Percentiles rank a stretch among this genome's conserved stretches.
These are phyloP conservation scores for Aureobasidium sp. DNA, from an alignment of 2,329 filamentous ascomycete genomes.

Conservation along the genomic window DNA sequence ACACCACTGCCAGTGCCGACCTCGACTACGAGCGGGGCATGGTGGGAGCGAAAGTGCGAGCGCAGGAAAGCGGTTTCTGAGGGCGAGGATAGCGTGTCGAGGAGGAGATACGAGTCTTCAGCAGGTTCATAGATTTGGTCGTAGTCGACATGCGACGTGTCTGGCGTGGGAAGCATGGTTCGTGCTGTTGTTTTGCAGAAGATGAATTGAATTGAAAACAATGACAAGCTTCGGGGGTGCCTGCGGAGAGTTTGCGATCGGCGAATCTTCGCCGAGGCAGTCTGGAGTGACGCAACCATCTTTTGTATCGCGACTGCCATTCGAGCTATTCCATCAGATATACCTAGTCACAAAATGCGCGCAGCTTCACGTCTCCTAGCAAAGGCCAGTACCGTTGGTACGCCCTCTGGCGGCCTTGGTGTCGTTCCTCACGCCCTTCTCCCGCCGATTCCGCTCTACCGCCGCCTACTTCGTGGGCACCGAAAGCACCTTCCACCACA, in stretches of 20 bases:
- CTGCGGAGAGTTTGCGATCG: constrained; percentile 5
- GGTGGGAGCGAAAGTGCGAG: constrained; percentile 44
- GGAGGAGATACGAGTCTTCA: constrained; percentile 88
- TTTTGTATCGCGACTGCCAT: neutral
- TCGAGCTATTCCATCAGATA: neutral
- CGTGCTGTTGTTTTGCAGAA: neutral
- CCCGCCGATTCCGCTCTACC: constrained; percentile 82
- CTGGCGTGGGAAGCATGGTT: constrained; percentile 85
- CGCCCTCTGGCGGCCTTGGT: constrained; percentile 28
- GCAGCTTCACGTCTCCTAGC: constrained; percentile 22
- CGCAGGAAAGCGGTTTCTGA: constrained; percentile 62
- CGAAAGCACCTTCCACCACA: constrained; percentile 67
- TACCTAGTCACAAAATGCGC: constrained; percentile 16
- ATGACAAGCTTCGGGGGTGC: neutral
- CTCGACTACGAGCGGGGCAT: constrained; percentile 60
- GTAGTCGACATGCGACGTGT: constrained; percentile 84
- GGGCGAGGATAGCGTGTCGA: constrained; percentile 76
- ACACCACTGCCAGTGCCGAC: constrained; percentile 88
- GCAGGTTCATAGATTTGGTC: constrained; percentile 88
- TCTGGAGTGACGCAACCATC: constrained; percentile 6
- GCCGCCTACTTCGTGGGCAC: constrained; percentile 78
- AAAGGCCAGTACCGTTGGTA: constrained; percentile 24
- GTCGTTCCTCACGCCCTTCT: constrained; percentile 59
- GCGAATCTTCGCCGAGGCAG: neutral
- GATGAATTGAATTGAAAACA: neutral